phyloP scores from a whole-genome alignment of 768 basidiomycete genomes.

The Amyloporia xantha region DNA sequence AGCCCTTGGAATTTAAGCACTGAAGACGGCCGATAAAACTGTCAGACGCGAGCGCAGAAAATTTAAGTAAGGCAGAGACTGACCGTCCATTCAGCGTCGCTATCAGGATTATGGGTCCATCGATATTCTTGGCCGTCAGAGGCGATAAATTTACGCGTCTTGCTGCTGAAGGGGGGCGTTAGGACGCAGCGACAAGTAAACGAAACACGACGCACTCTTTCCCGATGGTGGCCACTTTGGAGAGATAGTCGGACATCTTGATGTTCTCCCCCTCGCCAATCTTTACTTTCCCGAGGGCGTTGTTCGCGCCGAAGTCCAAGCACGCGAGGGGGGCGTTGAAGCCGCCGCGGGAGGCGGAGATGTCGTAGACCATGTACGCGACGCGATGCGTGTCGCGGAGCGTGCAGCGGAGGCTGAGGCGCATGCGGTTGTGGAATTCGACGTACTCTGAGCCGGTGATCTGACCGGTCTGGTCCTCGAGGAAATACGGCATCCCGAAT shows the following conservation, averaged over 20 bases:
- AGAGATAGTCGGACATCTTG: conserved; percentile 49
- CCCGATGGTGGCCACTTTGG: conserved; percentile 30
- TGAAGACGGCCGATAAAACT: conserved; percentile 18
- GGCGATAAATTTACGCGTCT: conserved; percentile 45
- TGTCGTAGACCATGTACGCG: conserved; percentile 49
- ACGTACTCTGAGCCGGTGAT: conserved; percentile 50
- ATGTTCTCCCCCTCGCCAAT: conserved; percentile 32
- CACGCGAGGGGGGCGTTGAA: conserved; percentile 36
- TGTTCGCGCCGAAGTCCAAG: conserved; percentile 41
- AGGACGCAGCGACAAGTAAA: not conserved
- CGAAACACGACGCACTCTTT: conserved; percentile 29
- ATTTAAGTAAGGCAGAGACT: conserved; percentile 23
- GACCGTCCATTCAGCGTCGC: conserved; percentile 62
- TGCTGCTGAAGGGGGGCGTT: conserved; percentile 33
- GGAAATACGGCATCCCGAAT: conserved; percentile 54
- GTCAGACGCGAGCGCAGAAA: not conserved
- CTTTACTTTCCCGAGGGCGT: conserved; percentile 47
- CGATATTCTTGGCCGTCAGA: conserved; percentile 56
- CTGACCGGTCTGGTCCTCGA: conserved; percentile 56
- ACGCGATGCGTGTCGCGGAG: conserved; percentile 33
- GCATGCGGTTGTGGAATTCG: conserved; percentile 58
- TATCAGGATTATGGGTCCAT: conserved; percentile 43
- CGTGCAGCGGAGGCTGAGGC: conserved; percentile 43
- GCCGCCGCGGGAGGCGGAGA: conserved; percentile 12
- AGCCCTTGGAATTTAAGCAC: conserved; percentile 49